phyloP scores from a whole-genome alignment of 176 grass and related monocot genomes.

The Carex parvula region DNA sequence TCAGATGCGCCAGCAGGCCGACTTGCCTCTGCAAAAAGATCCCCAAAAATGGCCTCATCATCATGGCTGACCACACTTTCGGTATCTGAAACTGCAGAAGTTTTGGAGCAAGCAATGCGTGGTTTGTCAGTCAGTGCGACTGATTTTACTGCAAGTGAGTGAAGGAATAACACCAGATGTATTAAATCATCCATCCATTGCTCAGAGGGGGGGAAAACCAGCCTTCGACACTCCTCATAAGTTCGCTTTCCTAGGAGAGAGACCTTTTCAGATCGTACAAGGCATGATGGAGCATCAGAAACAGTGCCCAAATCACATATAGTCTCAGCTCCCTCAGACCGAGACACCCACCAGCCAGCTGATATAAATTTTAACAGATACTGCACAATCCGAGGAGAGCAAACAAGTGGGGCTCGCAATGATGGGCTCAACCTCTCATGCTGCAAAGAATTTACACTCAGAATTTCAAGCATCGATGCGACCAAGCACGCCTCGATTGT shows the following conservation, averaged over 20 bases:
- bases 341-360: constrained; percentile 51
- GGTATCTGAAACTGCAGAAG: constrained; percentile 54
- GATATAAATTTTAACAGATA: constrained; percentile 62
- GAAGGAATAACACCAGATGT: constrained; percentile 75
- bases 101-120: constrained; percentile 50
- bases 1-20: constrained; percentile 51
- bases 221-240: constrained; percentile 49
- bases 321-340: constrained; percentile 39
- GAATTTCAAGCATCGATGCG: constrained; percentile 77
- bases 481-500: constrained; percentile 66
- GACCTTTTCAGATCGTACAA: constrained; percentile 47
- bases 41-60: constrained; percentile 88
- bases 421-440: constrained; percentile 58
- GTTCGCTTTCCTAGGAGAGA: constrained; percentile 58
- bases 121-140: constrained; percentile 44
- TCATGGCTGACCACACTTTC: constrained; percentile 73
- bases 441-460: constrained; percentile 48
- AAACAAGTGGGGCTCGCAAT: constrained; percentile 70
- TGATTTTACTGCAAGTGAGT: constrained; percentile 71
- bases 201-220: constrained; percentile 65
- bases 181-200: constrained; percentile 87
- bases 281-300: constrained; percentile 49
- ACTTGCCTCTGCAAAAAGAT: constrained; percentile 82
- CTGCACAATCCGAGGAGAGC: constrained; percentile 66
- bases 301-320: constrained; percentile 32